phyloP scores from a whole-genome alignment of 352 stramenopile species.

The Pythium diclinum region DNA sequence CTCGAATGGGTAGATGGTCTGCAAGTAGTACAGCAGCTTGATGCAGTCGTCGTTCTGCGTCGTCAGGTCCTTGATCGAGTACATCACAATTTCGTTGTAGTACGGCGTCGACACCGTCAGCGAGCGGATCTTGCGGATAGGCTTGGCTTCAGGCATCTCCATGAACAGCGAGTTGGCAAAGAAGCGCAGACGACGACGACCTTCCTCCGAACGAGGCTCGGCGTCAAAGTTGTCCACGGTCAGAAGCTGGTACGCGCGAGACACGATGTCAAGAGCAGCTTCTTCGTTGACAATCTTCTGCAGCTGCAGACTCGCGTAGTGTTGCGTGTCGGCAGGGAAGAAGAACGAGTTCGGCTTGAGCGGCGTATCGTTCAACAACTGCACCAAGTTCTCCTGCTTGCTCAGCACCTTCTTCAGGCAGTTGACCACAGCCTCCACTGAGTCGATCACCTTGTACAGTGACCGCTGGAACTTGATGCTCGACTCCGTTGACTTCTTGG shows the following conservation, averaged over 20 bases:
- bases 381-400: constrained; percentile 86
- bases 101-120: constrained; percentile 85
- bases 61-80: constrained; percentile 87
- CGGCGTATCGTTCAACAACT: constrained; percentile 81
- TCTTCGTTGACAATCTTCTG: constrained; percentile 80
- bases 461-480: constrained; percentile 88
- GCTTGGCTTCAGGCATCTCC: constrained; percentile 86
- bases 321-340: constrained; percentile 78
- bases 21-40: constrained; percentile 95
- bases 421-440: constrained; percentile 73
- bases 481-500: constrained; percentile 63
- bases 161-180: constrained; percentile 89
- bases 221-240: constrained; percentile 89
- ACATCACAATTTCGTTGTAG: constrained; percentile 90
- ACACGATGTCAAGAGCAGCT: constrained; percentile 81
- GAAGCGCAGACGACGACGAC: constrained; percentile 80
- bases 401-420: constrained; percentile 81
- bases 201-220: constrained; percentile 83
- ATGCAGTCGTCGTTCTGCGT: constrained; percentile 90
- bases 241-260: constrained; percentile 79
- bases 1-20: constrained; percentile 87
- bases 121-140: constrained; percentile 83
- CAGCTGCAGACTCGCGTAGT: constrained; percentile 79
- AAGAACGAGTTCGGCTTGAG: constrained; percentile 88
- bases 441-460: constrained; percentile 85